Conservation (phyloP, 2,329 filamentous ascomycete genomes). For the Waltergamsia citrina region DNA sequence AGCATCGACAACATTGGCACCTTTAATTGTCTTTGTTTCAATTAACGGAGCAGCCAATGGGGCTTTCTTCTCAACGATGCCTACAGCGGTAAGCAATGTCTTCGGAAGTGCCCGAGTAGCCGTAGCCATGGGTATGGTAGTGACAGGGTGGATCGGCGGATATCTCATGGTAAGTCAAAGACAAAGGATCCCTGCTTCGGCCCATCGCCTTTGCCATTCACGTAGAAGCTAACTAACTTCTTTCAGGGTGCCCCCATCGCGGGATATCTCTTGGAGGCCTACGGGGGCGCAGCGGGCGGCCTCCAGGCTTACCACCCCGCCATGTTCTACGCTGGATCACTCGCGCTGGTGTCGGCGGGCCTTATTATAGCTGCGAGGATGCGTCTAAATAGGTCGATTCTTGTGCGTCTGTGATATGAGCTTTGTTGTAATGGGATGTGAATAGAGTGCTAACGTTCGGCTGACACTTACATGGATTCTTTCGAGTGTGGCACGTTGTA, state of each 20-base stretch:
- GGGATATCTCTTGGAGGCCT: conserved; percentile 46
- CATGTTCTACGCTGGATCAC: conserved; percentile 51
- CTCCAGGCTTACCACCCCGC: conserved; percentile 47
- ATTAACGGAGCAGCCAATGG: conserved; percentile 53
- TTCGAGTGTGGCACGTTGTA: too few species aligned
- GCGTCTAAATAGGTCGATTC: conserved; percentile 24
- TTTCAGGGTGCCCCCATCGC: conserved; percentile 46
- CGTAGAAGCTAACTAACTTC: conserved; percentile 5
- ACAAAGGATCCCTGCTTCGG: too few species aligned
- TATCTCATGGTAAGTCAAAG: conserved; percentile 52
- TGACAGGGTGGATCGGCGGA: conserved; percentile 50
- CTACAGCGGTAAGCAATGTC: conserved; percentile 49
- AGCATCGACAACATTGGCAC: conserved; percentile 40
- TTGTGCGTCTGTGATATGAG: neutral
- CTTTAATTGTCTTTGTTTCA: conserved; percentile 45
- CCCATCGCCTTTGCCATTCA: too few species aligned
- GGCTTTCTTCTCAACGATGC: conserved; percentile 55
- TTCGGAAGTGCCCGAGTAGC: conserved; percentile 45
- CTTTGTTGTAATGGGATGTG: too few species aligned
- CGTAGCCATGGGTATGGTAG: conserved; percentile 52
- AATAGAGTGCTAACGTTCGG: too few species aligned
- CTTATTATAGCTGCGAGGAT: conserved; percentile 32
- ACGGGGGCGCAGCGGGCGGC: conserved; percentile 37
- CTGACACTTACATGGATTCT: too few species aligned
- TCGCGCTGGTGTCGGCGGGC: conserved; percentile 33